phyloP scores from a whole-genome alignment of 2,329 filamentous ascomycete species.

The Chrysosporium keratinophilum region DNA sequence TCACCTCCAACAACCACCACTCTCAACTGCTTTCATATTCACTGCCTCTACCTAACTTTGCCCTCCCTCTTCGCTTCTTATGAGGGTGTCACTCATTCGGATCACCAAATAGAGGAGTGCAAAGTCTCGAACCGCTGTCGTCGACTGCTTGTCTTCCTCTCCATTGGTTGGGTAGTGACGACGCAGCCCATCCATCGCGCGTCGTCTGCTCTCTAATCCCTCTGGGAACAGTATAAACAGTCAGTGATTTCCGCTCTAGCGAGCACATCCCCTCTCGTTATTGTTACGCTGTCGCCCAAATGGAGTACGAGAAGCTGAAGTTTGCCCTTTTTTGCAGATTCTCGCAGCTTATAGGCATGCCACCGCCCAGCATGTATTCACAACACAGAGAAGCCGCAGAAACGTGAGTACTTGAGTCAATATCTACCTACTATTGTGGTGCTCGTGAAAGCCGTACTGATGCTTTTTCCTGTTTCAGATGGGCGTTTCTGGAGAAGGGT shows the following conservation, averaged over 20 bases:
- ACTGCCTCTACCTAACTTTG: neutral
- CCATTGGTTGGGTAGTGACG: neutral
- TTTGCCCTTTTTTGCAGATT: neutral
- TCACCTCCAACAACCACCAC: neutral
- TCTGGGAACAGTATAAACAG: neutral
- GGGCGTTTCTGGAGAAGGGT: slow-evolving; percentile 78
- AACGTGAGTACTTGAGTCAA: slow-evolving; percentile 42
- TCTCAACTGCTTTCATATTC: neutral
- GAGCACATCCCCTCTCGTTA: neutral
- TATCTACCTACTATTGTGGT: neutral
- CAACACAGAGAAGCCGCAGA: slow-evolving; percentile 50
- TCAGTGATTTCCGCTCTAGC: neutral
- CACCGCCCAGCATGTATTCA: slow-evolving; percentile 33
- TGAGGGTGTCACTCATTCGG: neutral
- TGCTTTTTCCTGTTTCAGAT: slow-evolving; percentile 44
- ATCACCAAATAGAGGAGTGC: neutral
- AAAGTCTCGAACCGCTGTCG: neutral
- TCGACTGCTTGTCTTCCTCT: neutral
- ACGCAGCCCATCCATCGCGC: neutral
- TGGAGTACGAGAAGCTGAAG: neutral
- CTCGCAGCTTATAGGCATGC: slow-evolving; percentile 22
- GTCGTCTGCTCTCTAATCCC: neutral
- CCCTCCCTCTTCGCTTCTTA: neutral
- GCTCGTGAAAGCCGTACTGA: neutral
- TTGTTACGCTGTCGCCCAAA: neutral